Percentiles rank a stretch among this genome's conserved stretches.
phyloP scores from a whole-genome alignment of 2,329 filamentous ascomycete genomes.

The Penicillium palitans region DNA sequence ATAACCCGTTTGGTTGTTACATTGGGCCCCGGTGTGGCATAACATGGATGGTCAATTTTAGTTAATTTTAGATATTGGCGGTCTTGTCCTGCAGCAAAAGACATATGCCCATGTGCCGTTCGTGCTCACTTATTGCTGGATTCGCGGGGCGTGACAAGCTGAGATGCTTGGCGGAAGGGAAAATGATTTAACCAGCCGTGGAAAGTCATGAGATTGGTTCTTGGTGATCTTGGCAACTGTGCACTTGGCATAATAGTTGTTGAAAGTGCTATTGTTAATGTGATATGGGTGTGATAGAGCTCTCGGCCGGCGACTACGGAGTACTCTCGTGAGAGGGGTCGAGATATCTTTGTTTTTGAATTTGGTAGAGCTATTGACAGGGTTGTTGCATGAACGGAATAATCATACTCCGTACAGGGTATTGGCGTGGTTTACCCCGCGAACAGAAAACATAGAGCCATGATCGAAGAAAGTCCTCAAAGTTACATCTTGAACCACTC shows the following conservation, averaged over 20 bases:
- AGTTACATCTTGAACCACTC: background rate
- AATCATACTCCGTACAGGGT: background rate
- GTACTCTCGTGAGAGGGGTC: background rate
- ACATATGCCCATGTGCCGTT: background rate
- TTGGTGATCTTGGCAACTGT: background rate
- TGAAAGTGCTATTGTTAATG: conserved; percentile 5
- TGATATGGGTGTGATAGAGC: conserved; percentile 5
- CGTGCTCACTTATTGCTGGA: background rate
- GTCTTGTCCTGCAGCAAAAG: background rate
- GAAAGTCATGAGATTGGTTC: background rate
- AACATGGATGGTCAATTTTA: background rate
- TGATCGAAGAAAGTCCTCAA: no score
- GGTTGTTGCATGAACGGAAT: background rate
- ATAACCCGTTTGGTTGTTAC: background rate
- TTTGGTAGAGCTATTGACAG: background rate
- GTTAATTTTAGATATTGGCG: conserved; percentile 5
- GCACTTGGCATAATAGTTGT: background rate
- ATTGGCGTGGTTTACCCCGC: background rate
- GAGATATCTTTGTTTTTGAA: background rate
- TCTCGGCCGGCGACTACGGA: background rate
- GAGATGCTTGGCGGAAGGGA: conserved; percentile 9
- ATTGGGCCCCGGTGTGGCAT: background rate
- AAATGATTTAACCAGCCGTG: background rate
- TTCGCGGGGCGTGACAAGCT: background rate
- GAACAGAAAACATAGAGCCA: background rate